Evolutionary conservation across 345 rosid species (phyloP).

Genomic region (Limnanthes douglasii): DNA sequence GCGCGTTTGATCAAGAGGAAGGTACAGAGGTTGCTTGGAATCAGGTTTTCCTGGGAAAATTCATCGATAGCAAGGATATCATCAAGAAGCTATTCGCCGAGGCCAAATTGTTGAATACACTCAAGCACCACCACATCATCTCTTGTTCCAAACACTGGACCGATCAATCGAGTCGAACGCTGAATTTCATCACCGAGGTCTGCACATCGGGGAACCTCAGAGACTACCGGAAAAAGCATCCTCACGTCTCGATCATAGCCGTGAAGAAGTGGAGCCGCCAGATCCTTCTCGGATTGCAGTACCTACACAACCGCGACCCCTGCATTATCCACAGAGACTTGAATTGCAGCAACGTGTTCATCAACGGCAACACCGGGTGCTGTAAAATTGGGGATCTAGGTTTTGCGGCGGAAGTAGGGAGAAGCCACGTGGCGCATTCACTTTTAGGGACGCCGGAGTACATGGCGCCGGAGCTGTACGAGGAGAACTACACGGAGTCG

Average conservation of each 20-base stretch:
- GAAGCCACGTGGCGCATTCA: constrained; percentile 49
- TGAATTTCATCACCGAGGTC: constrained; percentile 64
- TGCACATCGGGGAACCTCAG: constrained; percentile 60
- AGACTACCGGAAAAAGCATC: constrained; percentile 47
- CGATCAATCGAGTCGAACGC: constrained; percentile 22
- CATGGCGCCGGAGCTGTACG: constrained; percentile 64
- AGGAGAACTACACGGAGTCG: constrained; percentile 61
- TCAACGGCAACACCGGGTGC: constrained; percentile 55
- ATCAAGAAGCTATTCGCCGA: constrained; percentile 45
- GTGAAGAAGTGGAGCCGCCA: constrained; percentile 64
- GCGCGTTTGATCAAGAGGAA: constrained; percentile 72
- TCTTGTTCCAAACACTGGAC: constrained; percentile 50
- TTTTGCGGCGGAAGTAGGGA: constrained; percentile 46
- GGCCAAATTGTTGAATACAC: constrained; percentile 41
- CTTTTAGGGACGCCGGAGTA: constrained; percentile 53
- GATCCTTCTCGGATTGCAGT: constrained; percentile 45
- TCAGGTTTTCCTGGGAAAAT: constrained; percentile 38
- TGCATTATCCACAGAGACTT: constrained; percentile 57
- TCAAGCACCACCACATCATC: constrained; percentile 41
- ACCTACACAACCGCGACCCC: constrained; percentile 55
- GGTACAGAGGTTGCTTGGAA: constrained; percentile 74
- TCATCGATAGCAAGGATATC: constrained; percentile 28
- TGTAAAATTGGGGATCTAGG: constrained; percentile 74
- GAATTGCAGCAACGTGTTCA: constrained; percentile 58
- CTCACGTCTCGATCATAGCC: constrained; percentile 52